phyloP scores from a whole-genome alignment of 129 eudicot genomes.

The Erigeron canadensis region DNA sequence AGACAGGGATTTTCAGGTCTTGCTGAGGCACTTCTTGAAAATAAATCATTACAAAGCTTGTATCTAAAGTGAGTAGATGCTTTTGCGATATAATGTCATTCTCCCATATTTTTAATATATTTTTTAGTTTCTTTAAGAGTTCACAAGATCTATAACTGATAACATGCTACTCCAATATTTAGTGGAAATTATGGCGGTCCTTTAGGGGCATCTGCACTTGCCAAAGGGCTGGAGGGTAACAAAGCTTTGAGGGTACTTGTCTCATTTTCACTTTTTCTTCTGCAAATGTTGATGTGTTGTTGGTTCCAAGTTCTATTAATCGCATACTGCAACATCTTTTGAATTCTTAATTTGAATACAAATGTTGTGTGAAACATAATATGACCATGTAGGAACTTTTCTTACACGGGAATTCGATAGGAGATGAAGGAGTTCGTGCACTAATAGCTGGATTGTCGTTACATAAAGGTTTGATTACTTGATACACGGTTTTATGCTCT shows the following conservation, averaged over 20 bases:
- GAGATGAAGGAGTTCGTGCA: conserved; percentile 93
- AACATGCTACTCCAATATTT: conserved; percentile 18
- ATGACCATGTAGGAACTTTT: conserved; percentile 63
- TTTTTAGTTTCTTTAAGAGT: conserved; percentile 3
- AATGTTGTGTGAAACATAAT: not conserved
- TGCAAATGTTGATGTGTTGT: not conserved
- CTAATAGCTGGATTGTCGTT: conserved; percentile 68
- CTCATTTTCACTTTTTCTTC: not conserved
- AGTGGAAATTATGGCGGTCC: conserved; percentile 99
- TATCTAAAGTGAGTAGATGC: conserved; percentile 69
- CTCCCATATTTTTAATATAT: not conserved
- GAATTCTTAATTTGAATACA: conserved; percentile 10
- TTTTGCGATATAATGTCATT: conserved; percentile 5
- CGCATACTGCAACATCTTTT: conserved; percentile 11
- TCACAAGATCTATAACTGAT: conserved; percentile 6
- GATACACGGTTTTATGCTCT: not conserved
- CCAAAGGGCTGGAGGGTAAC: conserved; percentile 94
- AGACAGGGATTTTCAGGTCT: conserved; percentile 97
- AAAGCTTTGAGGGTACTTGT: conserved; percentile 76
- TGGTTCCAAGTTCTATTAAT: conserved; percentile 6
- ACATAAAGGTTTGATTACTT: conserved; percentile 59
- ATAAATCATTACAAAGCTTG: conserved; percentile 52
- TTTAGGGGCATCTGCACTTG: conserved; percentile 82
- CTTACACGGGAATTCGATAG: conserved; percentile 84
- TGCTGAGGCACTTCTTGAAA: conserved; percentile 82